phyloP scores from a whole-genome alignment of 768 basidiomycete species.

The Mrakia blollopis region DNA sequence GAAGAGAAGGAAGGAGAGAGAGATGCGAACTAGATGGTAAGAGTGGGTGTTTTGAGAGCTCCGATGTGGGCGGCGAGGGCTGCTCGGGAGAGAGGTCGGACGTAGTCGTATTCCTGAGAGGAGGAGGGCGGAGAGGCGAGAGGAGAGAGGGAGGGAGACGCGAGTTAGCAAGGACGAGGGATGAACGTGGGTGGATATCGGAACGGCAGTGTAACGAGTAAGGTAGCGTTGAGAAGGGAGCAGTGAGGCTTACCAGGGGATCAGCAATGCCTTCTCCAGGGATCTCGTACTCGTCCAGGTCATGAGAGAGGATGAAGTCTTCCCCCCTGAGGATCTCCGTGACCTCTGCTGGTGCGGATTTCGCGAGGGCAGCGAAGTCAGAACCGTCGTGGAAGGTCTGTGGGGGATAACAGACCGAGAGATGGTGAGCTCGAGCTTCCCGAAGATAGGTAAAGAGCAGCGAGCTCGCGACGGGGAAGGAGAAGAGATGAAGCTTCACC shows the following conservation, averaged over 20 bases:
- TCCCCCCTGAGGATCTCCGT: conserved; percentile 30
- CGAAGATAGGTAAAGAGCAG: not conserved
- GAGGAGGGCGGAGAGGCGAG: not conserved
- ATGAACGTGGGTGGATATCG: not conserved
- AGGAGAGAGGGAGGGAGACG: not conserved
- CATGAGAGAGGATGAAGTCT: conserved; percentile 26
- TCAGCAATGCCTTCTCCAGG: conserved; percentile 25
- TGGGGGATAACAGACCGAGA: not conserved
- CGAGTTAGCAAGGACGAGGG: not conserved
- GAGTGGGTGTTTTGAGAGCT: conserved; percentile 30
- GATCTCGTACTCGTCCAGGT: conserved; percentile 27
- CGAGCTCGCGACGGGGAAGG: not conserved
- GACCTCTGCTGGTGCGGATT: conserved; percentile 22
- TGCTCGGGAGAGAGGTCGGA: conserved; percentile 28
- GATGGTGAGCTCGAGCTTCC: not conserved
- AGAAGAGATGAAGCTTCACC: conserved; percentile 1
- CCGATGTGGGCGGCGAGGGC: conserved; percentile 22
- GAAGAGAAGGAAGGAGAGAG: not conserved
- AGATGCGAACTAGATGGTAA: conserved; percentile 28
- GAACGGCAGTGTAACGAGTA: not conserved
- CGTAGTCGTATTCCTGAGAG: conserved; percentile 31
- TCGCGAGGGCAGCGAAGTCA: conserved; percentile 30
- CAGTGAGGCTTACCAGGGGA: conserved; percentile 5
- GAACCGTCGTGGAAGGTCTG: conserved; percentile 34
- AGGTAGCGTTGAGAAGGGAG: not conserved